Evolutionary conservation across 108 stramenopile genomes (phyloP), one percentile per base, ranked within the genome.

Genomic region (Cyclostephanos invisitatus): DNA sequence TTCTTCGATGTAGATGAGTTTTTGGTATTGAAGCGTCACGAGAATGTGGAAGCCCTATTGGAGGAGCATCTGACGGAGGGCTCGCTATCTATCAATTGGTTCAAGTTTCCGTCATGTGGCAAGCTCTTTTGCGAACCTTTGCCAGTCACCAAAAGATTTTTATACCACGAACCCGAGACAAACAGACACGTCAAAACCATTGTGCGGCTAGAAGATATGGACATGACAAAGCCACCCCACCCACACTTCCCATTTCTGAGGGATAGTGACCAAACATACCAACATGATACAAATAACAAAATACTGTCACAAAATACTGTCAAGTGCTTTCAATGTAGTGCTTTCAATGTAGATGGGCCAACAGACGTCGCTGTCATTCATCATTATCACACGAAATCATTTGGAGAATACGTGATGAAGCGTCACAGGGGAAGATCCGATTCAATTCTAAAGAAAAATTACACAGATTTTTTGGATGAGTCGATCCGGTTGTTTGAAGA

Each of bases 1-100:
- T 75, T 81, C 50, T 38, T 62, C 17, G 80, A 81, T 65, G 46
- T 70, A n/a, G 80, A 81, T 54, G 80, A 81, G 36, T 81, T 75
- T 48, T 12, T 81, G 15, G 68, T 81, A 27, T 15, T 65, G 25
- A 71, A 72, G 65, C 22, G 55, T 11, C 51, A 78, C 54, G n/a
- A 28, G 7, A 38, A 35, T 57, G 54, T 78, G 6, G 12, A 49
- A n/a, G 64, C 71, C 10, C 38, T 78, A 24, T 22, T 78, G 2
- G 70, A 71, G 15, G 57, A 75, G 17, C 15, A 56, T 17, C 46
- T 47, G 2, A 6, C 15, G 8, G 21, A 28, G 18, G 50, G 67
- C 14, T n/a, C 70, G 3, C 25, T 71, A 3, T 21, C 70, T 10
- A 17, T 71, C 14, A 71, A 71, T 63, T 81, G 80, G 80, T 14